Conservation (phyloP, 495 filamentous ascomycete species). For the Penicillium arizonense region DNA sequence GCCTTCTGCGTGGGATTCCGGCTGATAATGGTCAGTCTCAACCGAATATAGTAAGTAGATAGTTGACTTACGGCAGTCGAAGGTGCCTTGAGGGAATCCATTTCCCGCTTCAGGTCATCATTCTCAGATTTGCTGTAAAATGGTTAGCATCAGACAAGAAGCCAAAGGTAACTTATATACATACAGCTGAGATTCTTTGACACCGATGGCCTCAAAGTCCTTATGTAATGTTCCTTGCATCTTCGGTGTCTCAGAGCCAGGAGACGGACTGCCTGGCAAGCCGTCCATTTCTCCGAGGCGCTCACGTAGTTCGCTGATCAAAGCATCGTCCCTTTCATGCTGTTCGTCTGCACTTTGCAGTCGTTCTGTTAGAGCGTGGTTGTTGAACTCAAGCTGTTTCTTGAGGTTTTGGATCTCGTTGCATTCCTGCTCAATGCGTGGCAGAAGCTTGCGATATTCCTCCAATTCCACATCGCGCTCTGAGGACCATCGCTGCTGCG, state of each 20-base stretch:
- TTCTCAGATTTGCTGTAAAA: slow-evolving; percentile 40
- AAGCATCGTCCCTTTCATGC: slow-evolving; percentile 52
- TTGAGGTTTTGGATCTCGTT: slow-evolving; percentile 57
- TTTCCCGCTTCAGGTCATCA: slow-evolving; percentile 41
- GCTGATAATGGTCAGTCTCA: slow-evolving; percentile 20
- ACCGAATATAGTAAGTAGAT: neutral
- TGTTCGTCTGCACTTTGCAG: slow-evolving; percentile 54
- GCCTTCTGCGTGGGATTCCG: slow-evolving; percentile 27
- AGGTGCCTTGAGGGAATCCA: slow-evolving; percentile 34
- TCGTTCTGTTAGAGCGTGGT: slow-evolving; percentile 53
- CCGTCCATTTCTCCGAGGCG: slow-evolving; percentile 51
- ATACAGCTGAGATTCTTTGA: slow-evolving; percentile 42
- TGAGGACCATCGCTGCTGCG: slow-evolving; percentile 41
- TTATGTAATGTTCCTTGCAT: slow-evolving; percentile 45
- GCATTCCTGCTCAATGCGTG: slow-evolving; percentile 60
- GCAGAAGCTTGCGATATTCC: slow-evolving; percentile 56
- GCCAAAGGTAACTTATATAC: slow-evolving; percentile 6
- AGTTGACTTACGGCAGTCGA: slow-evolving; percentile 23
- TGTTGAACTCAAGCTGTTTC: slow-evolving; percentile 58
- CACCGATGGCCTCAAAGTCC: slow-evolving; percentile 45
- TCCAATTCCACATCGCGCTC: slow-evolving; percentile 56
- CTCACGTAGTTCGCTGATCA: slow-evolving; percentile 54
- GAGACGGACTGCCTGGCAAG: slow-evolving; percentile 40
- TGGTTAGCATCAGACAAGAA: slow-evolving; percentile 15
- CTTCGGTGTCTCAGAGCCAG: slow-evolving; percentile 40